These are phyloP conservation scores for Mycena crocata DNA, from an alignment of 768 basidiomycete species.

Conservation along the genomic window DNA sequence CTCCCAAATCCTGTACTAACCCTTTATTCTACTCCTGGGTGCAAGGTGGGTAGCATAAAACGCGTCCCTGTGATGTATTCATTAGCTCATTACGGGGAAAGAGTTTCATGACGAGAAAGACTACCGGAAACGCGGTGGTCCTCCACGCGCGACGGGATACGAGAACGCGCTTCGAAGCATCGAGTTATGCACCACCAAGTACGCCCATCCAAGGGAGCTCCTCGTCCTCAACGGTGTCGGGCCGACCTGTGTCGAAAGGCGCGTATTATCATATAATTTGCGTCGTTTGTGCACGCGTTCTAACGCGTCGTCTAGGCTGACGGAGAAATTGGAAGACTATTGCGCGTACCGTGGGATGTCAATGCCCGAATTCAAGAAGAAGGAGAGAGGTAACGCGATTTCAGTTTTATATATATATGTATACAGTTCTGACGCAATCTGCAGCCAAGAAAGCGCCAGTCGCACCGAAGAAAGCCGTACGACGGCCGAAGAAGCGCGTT, in stretches of 20 bases:
- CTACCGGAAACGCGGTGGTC: conserved; percentile 17
- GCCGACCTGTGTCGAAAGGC: conserved; percentile 22
- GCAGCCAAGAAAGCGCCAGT: conserved; percentile 12
- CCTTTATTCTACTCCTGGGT: conserved; percentile 18
- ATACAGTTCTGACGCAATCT: not conserved
- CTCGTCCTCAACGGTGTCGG: conserved; percentile 16
- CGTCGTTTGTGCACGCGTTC: not conserved
- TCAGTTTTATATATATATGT: not conserved
- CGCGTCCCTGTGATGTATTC: not conserved
- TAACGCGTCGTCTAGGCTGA: conserved; percentile 20
- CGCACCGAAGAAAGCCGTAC: conserved; percentile 8
- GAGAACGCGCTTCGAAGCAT: conserved; percentile 21
- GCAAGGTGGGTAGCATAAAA: not conserved
- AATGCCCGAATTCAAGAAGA: conserved; percentile 26
- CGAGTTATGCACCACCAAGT: conserved; percentile 18
- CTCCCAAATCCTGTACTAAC: conserved; percentile 23
- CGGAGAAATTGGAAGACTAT: conserved; percentile 18
- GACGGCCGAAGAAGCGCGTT: not conserved
- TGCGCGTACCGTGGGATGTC: conserved; percentile 8
- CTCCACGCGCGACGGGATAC: conserved; percentile 20
- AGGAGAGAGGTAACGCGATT: conserved; percentile 8
- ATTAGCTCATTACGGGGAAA: not conserved
- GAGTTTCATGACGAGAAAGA: conserved; percentile 23
- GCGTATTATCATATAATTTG: not conserved
- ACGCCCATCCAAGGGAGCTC: conserved; percentile 21